These are phyloP conservation scores for Prunus yedoensis DNA, from an alignment of 331 rosid genomes.

Conservation along the genomic window DNA sequence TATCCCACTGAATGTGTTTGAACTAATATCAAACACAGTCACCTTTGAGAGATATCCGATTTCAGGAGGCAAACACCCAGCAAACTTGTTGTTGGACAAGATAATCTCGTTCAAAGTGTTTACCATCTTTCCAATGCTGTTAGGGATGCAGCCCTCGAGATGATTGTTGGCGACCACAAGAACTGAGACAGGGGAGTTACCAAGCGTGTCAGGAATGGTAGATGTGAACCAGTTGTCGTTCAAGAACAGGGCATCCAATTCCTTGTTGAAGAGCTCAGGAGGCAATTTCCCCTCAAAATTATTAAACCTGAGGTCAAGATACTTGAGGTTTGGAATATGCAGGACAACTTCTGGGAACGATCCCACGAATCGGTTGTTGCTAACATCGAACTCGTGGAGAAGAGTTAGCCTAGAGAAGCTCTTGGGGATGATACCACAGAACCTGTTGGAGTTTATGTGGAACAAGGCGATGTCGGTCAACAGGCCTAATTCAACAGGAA, in stretches of 20 bases:
- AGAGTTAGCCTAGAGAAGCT: constrained; percentile 25
- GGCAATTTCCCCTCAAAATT: constrained; percentile 32
- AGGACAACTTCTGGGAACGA: constrained; percentile 25
- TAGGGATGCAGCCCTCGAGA: constrained; percentile 36
- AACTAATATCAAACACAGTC: constrained; percentile 29
- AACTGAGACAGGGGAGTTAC: constrained; percentile 32
- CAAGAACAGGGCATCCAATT: constrained; percentile 29
- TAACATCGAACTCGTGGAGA: constrained; percentile 31
- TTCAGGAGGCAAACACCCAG: constrained; percentile 36
- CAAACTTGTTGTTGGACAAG: constrained; percentile 28
- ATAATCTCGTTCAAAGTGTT: constrained; percentile 29
- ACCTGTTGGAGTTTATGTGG: constrained; percentile 35
- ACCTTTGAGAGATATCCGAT: constrained; percentile 17
- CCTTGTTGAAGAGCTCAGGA: constrained; percentile 22
- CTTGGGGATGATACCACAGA: constrained; percentile 33
- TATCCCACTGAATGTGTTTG: constrained; percentile 26
- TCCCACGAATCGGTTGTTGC: constrained; percentile 36
- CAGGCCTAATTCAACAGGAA: constrained; percentile 34
- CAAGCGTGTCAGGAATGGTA: constrained; percentile 27
- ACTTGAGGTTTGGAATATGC: constrained; percentile 19
- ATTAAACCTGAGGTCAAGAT: constrained; percentile 33
- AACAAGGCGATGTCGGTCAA: constrained; percentile 27
- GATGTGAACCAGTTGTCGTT: constrained; percentile 34
- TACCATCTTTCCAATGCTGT: constrained; percentile 36
- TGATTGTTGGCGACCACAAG: constrained; percentile 33